A percentile compares a stretch with the other conserved stretches of the same genome.
Evolutionary conservation across 2,329 filamentous ascomycete species (phyloP).

Genomic region (Cytospora mali): DNA sequence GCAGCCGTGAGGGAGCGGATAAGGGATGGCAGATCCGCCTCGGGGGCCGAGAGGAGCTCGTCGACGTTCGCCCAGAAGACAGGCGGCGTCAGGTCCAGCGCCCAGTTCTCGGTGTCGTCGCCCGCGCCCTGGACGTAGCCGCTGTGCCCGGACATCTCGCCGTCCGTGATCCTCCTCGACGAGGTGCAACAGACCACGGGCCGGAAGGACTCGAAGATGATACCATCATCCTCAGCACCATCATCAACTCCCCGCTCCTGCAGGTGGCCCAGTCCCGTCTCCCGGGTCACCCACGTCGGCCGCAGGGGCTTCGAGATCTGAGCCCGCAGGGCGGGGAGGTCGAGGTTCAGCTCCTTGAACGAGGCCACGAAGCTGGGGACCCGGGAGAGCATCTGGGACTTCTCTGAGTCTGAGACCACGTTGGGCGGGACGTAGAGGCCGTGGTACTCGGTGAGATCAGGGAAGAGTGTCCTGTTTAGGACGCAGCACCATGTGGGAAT

Average conservation of each 20-base stretch:
- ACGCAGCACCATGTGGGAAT: conserved; percentile 92
- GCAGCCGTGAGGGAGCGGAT: conserved; percentile 50
- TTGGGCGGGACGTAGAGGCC: conserved; percentile 71
- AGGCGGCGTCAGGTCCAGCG: conserved; percentile 72
- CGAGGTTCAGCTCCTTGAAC: conserved; percentile 60
- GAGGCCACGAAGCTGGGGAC: conserved; percentile 58
- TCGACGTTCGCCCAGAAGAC: conserved; percentile 77
- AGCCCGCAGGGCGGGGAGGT: conserved; percentile 55
- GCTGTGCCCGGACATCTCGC: conserved; percentile 62
- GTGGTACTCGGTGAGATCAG: conserved; percentile 49
- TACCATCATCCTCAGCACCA: not conserved
- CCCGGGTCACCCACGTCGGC: conserved; percentile 78
- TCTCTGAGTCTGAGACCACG: conserved; percentile 73
- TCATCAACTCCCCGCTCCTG: conserved; percentile 31
- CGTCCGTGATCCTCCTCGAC: conserved; percentile 69
- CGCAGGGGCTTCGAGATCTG: conserved; percentile 72
- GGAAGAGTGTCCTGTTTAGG: conserved; percentile 78
- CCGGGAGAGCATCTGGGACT: conserved; percentile 72
- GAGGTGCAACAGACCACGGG: conserved; percentile 85
- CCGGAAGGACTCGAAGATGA: conserved; percentile 61
- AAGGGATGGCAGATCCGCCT: conserved; percentile 62
- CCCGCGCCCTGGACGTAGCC: conserved; percentile 93
- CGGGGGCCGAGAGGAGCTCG: conserved; percentile 61
- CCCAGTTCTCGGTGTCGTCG: conserved; percentile 95
- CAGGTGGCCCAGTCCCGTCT: conserved; percentile 51